Evolutionary conservation across 2,329 filamentous ascomycete genomes (phyloP), one percentile per base, ranked within the genome.

Genomic region (Colletotrichum nymphaeae): DNA sequence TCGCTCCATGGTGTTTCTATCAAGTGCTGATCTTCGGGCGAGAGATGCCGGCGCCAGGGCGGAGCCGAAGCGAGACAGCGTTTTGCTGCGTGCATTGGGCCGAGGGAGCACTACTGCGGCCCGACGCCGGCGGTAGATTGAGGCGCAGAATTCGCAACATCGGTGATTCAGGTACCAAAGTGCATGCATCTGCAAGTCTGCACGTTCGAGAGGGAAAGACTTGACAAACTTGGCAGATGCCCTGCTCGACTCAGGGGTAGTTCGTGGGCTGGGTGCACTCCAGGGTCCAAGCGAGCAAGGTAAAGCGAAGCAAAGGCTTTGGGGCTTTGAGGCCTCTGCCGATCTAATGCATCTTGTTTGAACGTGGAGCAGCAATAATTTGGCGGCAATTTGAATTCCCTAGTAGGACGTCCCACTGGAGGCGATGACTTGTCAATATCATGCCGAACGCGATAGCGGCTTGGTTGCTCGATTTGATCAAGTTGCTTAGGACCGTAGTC

Each of bases 151-250:
- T 56, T 60, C 24, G 68, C 63, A 58, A 67, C 56, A 26, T n/a
- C 32, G 56, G 46, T 28, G 56, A 37, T 32, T 52, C 68, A 67
- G 46, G 63, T 35, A 67, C 32, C 42, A 22, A 49, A 62, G 32
- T 67, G 63, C 68, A 62, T 67, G 56, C 56, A 55, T 55, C 46
- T 57, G 42, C 37, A 42, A 42, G 7, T 22, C 57, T 56, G 63
- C 69, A 63, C 26, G 58, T 22, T 22, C 28, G 65, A 62, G 53
- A 62, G 52, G 24, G 26, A 57, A 63, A n/a, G 42, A 11, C 9
- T 69, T 26, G 19, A 24, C 53, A 53, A 58, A n/a, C 65, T 72
- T 69, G 58, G 65, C 69, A 49, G 58, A 42, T 12, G 57, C 65
- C 65, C 65, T 46, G 53, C n/a, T 42, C 58, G 28, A 14, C 30